Base-by-base conservation (phyloP, 2,329 filamentous ascomycete species). In the Hirsutella minnesotensis region DNA sequence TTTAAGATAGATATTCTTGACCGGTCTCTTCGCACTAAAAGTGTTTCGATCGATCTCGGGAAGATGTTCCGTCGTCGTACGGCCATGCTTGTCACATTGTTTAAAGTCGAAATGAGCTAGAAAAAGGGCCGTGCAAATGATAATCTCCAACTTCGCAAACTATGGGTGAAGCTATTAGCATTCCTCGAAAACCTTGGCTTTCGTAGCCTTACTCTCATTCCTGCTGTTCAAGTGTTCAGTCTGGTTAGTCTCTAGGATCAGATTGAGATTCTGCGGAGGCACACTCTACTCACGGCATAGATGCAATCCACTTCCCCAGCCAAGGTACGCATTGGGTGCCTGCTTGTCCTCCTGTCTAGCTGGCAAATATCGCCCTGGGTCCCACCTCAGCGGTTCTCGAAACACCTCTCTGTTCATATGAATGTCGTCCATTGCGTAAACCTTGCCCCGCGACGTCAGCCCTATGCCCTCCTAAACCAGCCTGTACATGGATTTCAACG, bases 71-170 rank as follows among this genome's bases (percentile, higher is more conserved):
- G 35, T 39, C 16, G 36, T 41, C 12, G 44, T 39, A 19, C 57
- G 58, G 0, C 68, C 70, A 3, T 58, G 42, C 35, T 54, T 53
- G 34, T 74, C 64, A n/a, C 53, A 51, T 3, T 72, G 56, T 9
- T 59, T 50, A 44, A 67, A 69, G 43, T 73, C 66, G 42, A 74
- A 75, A 34, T 61, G 62, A 3, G 70, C 65, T 13, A 71, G 42
- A 43, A 74, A 73, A 38, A 68, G 64, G 1, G 69, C 69, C 0
- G 62, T 64, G 24, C 73, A 68, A 46, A 75, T 55, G 40, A 63
- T 67, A 43, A 68, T 65, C 51, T 76, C 70, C 2, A 77, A 55
- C 48, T 75, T 74, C 1, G 73, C 72, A 52, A 76, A 73, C 51
- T 62, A 45, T 15, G 5, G 13, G n/a, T n/a, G n/a, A n/a, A n/a